Evolutionary conservation across 352 stramenopile species (phyloP).

Genomic region (Pythium sukuiense): DNA sequence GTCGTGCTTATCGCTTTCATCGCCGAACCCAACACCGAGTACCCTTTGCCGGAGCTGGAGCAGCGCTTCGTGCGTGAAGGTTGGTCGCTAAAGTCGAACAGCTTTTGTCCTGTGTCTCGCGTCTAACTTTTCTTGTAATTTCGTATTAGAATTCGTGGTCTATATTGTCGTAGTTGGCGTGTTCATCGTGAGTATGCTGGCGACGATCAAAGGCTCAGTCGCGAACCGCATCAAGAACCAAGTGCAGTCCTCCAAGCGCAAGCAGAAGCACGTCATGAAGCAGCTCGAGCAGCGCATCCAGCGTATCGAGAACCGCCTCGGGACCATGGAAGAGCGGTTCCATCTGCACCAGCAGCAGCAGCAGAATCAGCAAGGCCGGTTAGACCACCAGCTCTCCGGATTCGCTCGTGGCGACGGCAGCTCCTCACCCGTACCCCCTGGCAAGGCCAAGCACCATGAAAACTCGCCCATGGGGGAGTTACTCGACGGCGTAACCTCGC

Average conservation of each 20-base stretch:
- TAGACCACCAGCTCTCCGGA: conserved; percentile 1
- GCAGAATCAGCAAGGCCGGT: conserved; percentile 7
- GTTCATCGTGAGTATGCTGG: conserved; percentile 77
- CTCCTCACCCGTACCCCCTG: conserved; percentile 18
- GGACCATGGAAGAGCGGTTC: conserved; percentile 64
- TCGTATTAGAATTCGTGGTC: conserved; percentile 31
- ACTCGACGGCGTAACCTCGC: conserved; percentile 29
- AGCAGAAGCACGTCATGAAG: conserved; percentile 84
- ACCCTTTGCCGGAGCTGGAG: conserved; percentile 83
- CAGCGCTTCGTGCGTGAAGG: conserved; percentile 75
- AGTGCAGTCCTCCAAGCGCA: conserved; percentile 77
- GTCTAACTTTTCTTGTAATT: conserved; percentile 5
- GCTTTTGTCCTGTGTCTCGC: too few relatives aligned
- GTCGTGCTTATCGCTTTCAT: conserved; percentile 89
- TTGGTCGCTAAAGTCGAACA: too few relatives aligned
- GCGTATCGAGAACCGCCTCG: conserved; percentile 63
- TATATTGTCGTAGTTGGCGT: conserved; percentile 81
- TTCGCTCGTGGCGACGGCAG: conserved; percentile 19
- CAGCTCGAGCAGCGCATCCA: conserved; percentile 68
- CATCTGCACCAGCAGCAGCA: conserved; percentile 30
- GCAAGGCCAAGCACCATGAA: conserved; percentile 29
- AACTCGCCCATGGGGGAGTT: conserved; percentile 35
- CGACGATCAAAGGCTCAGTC: conserved; percentile 87
- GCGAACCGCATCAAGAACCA: conserved; percentile 85
- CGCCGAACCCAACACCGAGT: conserved; percentile 82